phyloP scores from a whole-genome alignment of 805 yeast genomes.

The Metschnikowia matae region DNA sequence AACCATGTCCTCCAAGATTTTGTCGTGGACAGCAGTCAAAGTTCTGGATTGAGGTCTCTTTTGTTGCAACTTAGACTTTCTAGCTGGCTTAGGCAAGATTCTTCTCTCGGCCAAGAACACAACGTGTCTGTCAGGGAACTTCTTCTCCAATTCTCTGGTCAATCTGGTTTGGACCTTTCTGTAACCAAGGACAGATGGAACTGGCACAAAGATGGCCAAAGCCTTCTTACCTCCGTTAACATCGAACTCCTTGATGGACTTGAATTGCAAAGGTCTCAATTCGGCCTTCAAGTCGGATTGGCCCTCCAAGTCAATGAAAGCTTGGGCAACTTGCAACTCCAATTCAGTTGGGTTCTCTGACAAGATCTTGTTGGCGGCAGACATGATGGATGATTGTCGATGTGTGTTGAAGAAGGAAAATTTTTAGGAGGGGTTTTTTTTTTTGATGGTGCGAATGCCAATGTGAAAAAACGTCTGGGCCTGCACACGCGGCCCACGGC shows the following conservation, averaged over 20 bases:
- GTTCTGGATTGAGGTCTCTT: constrained; percentile 99
- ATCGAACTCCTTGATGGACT: constrained; percentile 96
- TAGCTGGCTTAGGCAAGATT: constrained; percentile 98
- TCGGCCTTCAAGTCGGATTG: constrained; percentile 97
- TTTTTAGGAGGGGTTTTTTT: constrained; percentile 14
- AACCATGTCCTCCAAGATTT: constrained; percentile 96
- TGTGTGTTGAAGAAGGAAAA: constrained; percentile 13
- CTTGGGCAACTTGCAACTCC: constrained; percentile 99
- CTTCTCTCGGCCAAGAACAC: constrained; percentile 99
- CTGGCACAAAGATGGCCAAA: constrained; percentile 96
- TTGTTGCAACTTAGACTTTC: constrained; percentile 89
- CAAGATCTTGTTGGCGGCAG: constrained; percentile 95
- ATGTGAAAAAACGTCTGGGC: constrained; percentile 12
- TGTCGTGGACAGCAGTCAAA: constrained; percentile 97
- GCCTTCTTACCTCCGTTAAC: constrained; percentile 99
- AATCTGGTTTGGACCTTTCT: constrained; percentile 96
- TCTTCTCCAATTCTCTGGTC: constrained; percentile 99
- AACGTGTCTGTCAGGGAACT: constrained; percentile 99
- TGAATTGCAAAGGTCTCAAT: constrained; percentile 97
- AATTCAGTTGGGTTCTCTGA: constrained; percentile 95
- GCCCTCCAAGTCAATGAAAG: constrained; percentile 93
- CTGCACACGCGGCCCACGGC: constrained; percentile 8
- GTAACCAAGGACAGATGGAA: constrained; percentile 86
- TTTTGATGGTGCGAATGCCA: constrained; percentile 10
- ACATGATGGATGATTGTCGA: constrained; percentile 53